phyloP scores from a whole-genome alignment of 768 basidiomycete species.

The Collybia nuda region DNA sequence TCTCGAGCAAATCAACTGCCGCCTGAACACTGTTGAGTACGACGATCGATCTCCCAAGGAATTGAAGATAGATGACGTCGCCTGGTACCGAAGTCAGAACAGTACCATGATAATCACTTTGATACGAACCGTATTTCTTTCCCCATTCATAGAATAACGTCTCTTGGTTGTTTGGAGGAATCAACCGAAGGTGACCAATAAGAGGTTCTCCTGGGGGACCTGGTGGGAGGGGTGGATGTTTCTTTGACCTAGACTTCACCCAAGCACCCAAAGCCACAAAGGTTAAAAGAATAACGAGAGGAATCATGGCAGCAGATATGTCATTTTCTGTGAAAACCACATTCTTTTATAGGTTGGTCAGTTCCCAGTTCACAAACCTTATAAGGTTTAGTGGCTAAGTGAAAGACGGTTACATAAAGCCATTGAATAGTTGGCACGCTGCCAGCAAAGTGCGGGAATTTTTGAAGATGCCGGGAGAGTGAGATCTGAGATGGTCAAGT shows the following conservation, averaged over 20 bases:
- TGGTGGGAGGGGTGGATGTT: constrained; percentile 10
- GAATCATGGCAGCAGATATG: too few species aligned
- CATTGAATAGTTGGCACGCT: too few species aligned
- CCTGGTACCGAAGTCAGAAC: background rate
- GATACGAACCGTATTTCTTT: constrained; percentile 12
- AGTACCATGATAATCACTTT: background rate
- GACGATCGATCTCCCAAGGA: constrained; percentile 10
- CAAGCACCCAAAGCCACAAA: too few species aligned
- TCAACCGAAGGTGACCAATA: constrained; percentile 15
- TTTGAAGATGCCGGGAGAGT: too few species aligned
- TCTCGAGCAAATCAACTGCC: constrained; percentile 14
- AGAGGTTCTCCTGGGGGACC: constrained; percentile 15
- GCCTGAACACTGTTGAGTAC: constrained; percentile 14
- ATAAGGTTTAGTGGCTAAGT: too few species aligned
- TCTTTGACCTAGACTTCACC: background rate
- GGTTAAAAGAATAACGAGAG: too few species aligned
- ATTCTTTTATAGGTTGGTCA: too few species aligned
- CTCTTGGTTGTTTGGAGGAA: constrained; percentile 8
- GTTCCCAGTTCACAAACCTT: too few species aligned
- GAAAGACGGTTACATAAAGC: too few species aligned
- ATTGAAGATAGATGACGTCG: constrained; percentile 10
- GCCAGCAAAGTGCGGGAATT: too few species aligned
- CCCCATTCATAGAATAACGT: constrained; percentile 12
- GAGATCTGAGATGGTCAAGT: too few species aligned
- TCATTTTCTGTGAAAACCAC: too few species aligned